Evolutionary conservation across 176 grass and related monocot species (phyloP), one percentile per base, ranked within the genome.

Genomic region (Areca catechu): DNA sequence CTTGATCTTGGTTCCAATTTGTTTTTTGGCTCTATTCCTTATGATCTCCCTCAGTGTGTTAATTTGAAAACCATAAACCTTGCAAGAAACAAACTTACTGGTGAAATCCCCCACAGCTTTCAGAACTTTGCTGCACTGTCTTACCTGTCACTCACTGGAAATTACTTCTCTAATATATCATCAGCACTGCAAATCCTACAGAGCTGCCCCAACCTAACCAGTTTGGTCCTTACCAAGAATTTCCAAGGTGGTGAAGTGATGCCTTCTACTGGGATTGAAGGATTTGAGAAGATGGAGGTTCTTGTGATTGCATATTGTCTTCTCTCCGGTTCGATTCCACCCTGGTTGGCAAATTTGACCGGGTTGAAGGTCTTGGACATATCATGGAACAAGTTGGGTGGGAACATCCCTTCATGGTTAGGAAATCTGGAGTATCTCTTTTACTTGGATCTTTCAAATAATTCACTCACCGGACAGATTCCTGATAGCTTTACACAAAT

Each of bases 391-490:
- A 64, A 75, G 19, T 67, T 97, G 17, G 48, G 73, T 48, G 93
- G 93, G 53, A 75, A 48, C 0, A 84, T 97, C 29, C 87, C 87
- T 0, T 19, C 24, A 7, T 97, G 80, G 87, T 16, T 88, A 17
- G 87, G 93, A 16, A 50, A 60, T 21, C 61, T 97, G 0, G 75
- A 98, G 54, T 70, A 76, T 60, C 76, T 97, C 4, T 97, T 97
- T 68, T 97, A 97, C 66, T 54, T 97, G 16, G 86, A 97, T 66
- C 58, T 97, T 16, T 91, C 86, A 19, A 91, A 97, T 62, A 97
- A 97, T 61, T 83, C 86, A 0, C 83, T 97, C 67, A 80, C 19
- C 7, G 93, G 93, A 48, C 77, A 73, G 67, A 76, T 97, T 29
- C 87, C 87, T 51, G 50, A 24, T 27, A 77, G 72, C 69, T 65